Percentiles rank a stretch among this genome's conserved stretches.
Evolutionary conservation across 352 stramenopile species (phyloP).

Genomic region (Phytophthora uliginosa): DNA sequence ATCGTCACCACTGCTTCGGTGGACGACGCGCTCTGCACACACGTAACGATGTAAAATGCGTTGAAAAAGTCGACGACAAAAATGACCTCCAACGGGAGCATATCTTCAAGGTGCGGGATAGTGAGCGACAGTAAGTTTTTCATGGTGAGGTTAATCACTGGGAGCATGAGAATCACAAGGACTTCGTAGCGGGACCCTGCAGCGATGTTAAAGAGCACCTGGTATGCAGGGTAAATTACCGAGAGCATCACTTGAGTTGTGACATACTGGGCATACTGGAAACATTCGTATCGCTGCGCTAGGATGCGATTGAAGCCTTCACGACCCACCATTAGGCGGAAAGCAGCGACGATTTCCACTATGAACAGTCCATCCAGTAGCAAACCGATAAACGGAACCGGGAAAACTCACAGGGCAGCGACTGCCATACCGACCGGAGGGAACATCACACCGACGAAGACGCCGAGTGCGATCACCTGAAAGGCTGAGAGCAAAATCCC

Average conservation of each 20-base stretch:
- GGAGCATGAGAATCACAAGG: background rate
- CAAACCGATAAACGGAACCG: slow-evolving; percentile 6
- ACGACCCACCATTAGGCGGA: background rate
- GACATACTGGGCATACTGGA: background rate
- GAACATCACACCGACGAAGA: background rate
- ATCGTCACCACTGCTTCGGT: slow-evolving; percentile 1
- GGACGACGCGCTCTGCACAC: slow-evolving; percentile 20
- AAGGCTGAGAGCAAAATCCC: background rate
- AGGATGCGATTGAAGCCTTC: background rate
- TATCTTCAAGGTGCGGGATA: slow-evolving; percentile 6
- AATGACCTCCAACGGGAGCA: slow-evolving; percentile 12
- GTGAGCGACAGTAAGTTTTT: slow-evolving; percentile 12
- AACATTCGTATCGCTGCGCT: background rate
- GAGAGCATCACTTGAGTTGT: background rate
- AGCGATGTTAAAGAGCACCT: background rate
- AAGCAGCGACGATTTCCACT: background rate
- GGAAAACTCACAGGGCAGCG: slow-evolving; percentile 3
- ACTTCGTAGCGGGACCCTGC: background rate
- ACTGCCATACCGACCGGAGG: background rate
- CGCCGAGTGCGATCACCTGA: background rate
- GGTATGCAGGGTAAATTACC: slow-evolving; percentile 8
- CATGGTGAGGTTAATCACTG: slow-evolving; percentile 13
- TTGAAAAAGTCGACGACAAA: slow-evolving; percentile 26
- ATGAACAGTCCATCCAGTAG: background rate
- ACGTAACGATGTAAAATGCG: slow-evolving; percentile 19